A percentile compares a stretch with the other conserved stretches of the same genome.
phyloP scores from a whole-genome alignment of 2,329 filamentous ascomycete species.

The Verticillium dahliae region DNA sequence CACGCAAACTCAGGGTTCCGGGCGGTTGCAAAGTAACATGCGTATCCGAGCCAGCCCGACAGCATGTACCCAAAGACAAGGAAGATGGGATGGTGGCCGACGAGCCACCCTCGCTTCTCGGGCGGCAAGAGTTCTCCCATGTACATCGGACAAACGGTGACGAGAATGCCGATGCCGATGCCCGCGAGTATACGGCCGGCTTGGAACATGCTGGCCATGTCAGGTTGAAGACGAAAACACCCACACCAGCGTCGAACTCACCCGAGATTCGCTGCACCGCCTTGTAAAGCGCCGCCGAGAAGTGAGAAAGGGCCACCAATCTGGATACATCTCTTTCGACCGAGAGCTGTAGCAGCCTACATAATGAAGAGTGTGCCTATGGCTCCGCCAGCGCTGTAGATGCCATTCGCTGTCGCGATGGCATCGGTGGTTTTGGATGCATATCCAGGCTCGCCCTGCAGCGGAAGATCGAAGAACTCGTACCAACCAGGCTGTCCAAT shows the following conservation, averaged over 20 bases:
- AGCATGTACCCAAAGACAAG: slow-evolving; percentile 40
- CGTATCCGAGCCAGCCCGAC: slow-evolving; percentile 35
- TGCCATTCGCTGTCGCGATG: slow-evolving; percentile 41
- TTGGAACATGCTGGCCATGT: slow-evolving; percentile 18
- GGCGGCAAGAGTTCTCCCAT: slow-evolving; percentile 34
- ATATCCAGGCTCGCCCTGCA: slow-evolving; percentile 34
- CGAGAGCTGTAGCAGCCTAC: slow-evolving; percentile 38
- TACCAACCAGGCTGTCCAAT: slow-evolving; percentile 48
- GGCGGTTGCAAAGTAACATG: slow-evolving; percentile 30
- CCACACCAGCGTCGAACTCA: slow-evolving; percentile 13
- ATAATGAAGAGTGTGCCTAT: slow-evolving; percentile 40
- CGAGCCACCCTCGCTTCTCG: slow-evolving; percentile 33
- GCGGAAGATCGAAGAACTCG: slow-evolving; percentile 37
- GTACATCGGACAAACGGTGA: slow-evolving; percentile 37
- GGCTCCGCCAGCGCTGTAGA: slow-evolving; percentile 41
- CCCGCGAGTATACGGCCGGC: slow-evolving; percentile 33
- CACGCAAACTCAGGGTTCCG: slow-evolving; percentile 30
- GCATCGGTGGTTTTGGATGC: slow-evolving; percentile 35
- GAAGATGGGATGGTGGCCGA: slow-evolving; percentile 38
- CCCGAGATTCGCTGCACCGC: slow-evolving; percentile 34
- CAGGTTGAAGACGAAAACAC: neutral
- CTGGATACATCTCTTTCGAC: slow-evolving; percentile 37
- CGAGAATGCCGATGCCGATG: slow-evolving; percentile 32
- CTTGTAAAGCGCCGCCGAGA: slow-evolving; percentile 38
- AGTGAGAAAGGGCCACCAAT: slow-evolving; percentile 34